A percentile compares a stretch with the other conserved stretches of the same genome.
These are phyloP conservation scores for Cyclotella distinguenda DNA, from an alignment of 108 stramenopile species.

Conservation along the genomic window DNA sequence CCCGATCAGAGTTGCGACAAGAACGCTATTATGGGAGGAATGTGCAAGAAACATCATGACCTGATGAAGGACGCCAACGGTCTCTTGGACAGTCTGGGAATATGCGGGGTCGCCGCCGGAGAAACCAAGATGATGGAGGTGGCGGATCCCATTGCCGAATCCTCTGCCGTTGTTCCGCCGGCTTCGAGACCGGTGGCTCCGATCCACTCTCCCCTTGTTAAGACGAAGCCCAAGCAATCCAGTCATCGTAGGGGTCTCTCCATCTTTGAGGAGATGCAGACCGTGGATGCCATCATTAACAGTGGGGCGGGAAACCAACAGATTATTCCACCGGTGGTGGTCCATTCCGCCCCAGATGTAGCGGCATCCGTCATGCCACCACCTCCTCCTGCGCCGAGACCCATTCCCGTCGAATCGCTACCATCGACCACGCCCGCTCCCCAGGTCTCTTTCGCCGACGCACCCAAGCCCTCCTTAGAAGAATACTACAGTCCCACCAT, in stretches of 20 bases:
- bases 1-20: slow-evolving; percentile 33
- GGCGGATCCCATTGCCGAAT: background rate
- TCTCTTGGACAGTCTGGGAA: slow-evolving; percentile 18
- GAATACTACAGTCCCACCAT: slow-evolving; percentile 38
- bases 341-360: background rate
- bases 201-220: background rate
- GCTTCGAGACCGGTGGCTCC: too few species aligned
- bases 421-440: slow-evolving; percentile 24
- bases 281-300: slow-evolving; percentile 48
- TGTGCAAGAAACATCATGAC: slow-evolving; percentile 56
- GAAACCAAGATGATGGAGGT: slow-evolving; percentile 10
- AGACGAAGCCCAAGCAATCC: slow-evolving; percentile 23
- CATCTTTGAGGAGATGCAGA: slow-evolving; percentile 45
- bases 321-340: background rate
- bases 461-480: slow-evolving; percentile 16
- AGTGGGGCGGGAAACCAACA: slow-evolving; percentile 26
- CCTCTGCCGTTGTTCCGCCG: too few species aligned
- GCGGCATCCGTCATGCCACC: background rate
- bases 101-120: slow-evolving; percentile 3
- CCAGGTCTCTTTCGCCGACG: slow-evolving; percentile 39
- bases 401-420: background rate
- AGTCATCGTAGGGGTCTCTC: slow-evolving; percentile 42
- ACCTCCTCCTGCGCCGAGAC: slow-evolving; percentile 2
- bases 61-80: slow-evolving; percentile 34
- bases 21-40: slow-evolving; percentile 48